Base-by-base conservation (phyloP, 169 alveolate species). In the Plasmodium gallinaceum region DNA sequence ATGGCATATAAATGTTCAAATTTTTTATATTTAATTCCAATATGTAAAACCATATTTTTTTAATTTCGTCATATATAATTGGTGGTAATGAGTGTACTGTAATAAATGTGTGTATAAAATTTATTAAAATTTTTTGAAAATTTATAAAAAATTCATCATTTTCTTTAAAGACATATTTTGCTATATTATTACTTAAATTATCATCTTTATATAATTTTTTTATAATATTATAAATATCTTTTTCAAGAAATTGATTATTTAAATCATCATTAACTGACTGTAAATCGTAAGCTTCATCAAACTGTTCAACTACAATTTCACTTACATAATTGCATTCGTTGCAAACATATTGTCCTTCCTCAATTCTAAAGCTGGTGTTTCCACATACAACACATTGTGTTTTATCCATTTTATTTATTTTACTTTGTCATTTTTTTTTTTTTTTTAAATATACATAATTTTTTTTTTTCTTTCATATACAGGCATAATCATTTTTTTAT, bases 111-210 rank as follows among this genome's bases (percentile, higher is more conserved):
- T 78, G 52, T 12, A 64, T 18, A 64, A 65, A 46, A n/a, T 45
- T 66, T 46, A 78, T 52, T 62, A 78, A 37, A 0, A 65, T n/a
- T 32, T 78, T 78, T 45, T 78, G 89, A 57, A 46, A 78, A 20
- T 22, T 64, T 14, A 78, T 42, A 78, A 78, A 78, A 51, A 78
- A 78, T 51, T 78, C 89, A 78, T 78, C 89, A 51, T 78, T 78
- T 65, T 78, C 89, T 46, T 78, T 78, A 14, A 78, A 64, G 2
- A 78, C 76, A 37, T 78, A 78, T 64, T 78, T 78, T 32, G 58
- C 65, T 24, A 78, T 64, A 18, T 65, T 78, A 22, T 18, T 14
- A 26, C 65, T 65, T 51, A 78, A 22, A 42, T 64, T 51, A 8
- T 78, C 57, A 65, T 78, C 74, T 65, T 42, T 78, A 57, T 78